phyloP scores from a whole-genome alignment of 768 basidiomycete species.

The Podaxis rugospora region DNA sequence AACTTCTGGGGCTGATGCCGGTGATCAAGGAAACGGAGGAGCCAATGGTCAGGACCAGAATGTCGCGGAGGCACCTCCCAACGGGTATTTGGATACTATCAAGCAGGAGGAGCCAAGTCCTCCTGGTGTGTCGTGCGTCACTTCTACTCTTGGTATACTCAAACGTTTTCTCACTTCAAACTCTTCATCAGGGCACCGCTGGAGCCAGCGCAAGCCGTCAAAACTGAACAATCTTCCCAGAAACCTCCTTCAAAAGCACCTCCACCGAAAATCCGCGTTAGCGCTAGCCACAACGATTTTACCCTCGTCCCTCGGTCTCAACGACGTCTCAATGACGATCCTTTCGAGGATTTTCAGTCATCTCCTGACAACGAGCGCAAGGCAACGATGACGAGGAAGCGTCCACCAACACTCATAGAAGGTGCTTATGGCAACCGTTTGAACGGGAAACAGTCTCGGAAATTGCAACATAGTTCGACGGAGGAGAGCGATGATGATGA shows the following conservation, averaged over 20 bases:
- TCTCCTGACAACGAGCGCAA: neutral
- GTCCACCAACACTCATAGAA: neutral
- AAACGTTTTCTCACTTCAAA: neutral
- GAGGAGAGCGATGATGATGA: constrained; percentile 1
- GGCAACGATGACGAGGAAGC: neutral
- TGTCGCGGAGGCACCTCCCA: neutral
- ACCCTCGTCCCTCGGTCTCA: neutral
- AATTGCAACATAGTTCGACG: neutral
- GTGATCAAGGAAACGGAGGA: neutral
- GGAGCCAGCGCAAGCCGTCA: neutral
- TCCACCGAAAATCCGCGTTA: neutral
- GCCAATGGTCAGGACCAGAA: neutral
- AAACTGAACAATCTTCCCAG: neutral
- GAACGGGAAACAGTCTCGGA: neutral
- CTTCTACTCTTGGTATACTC: neutral
- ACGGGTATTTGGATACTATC: neutral
- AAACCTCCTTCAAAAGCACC: neutral
- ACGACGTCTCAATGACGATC: neutral
- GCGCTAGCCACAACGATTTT: neutral
- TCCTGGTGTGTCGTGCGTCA: neutral
- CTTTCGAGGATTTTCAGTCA: neutral
- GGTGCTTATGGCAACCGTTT: neutral
- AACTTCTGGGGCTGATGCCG: neutral
- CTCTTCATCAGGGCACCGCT: neutral
- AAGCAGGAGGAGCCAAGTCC: neutral